Evolutionary conservation across 2,329 filamentous ascomycete species (phyloP), one percentile per base, ranked within the genome.

Genomic region (Cladobotryum protrusum): DNA sequence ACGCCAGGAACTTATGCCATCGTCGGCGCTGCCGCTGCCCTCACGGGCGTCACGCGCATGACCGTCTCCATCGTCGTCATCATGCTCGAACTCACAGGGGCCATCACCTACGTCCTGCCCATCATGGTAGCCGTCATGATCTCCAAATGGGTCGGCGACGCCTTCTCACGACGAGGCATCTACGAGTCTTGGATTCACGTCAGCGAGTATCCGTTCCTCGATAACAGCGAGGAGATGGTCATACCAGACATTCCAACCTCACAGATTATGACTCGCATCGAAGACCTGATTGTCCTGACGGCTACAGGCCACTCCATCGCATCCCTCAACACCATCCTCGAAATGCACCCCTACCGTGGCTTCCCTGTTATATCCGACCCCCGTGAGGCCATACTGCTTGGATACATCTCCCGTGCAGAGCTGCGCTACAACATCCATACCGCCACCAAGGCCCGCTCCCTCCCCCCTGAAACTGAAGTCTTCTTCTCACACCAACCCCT

Each of bases 81-180:
- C 71, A 96, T 96, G 87, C 99, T 99, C 63, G 93, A 99, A 72
- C 83, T 99, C 49, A 99, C 93, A 0, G 93, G 93, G 47, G 93
- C 93, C 1, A 78, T 99, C 24, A 95, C 90, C 1, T 97, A 97
- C 64, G 92, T 99, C 44, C 81, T 99, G 7, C 93, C 93, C 48
- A 99, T 97, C 67, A 99, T 99, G 93, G 88, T 99, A 56, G 90
- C 91, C 40, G 93, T 99, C 63, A 95, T 99, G 91, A 78, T 97
- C 41, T 88, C 88, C 55, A 99, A 99, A 72, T 99, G 93, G 93
- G 89, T 96, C 20, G 93, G 91, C 61, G 93, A 99, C 67, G 92
- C 90, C 45, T 91, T 99, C 67, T 90, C 89, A 20, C 88, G 89
- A 49, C 83, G 86, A 45, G 90, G 93, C 56, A 97, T 99, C 68